Evolutionary conservation across 176 grass and related monocot species (phyloP).

Genomic region (Tillandsia leiboldiana): DNA sequence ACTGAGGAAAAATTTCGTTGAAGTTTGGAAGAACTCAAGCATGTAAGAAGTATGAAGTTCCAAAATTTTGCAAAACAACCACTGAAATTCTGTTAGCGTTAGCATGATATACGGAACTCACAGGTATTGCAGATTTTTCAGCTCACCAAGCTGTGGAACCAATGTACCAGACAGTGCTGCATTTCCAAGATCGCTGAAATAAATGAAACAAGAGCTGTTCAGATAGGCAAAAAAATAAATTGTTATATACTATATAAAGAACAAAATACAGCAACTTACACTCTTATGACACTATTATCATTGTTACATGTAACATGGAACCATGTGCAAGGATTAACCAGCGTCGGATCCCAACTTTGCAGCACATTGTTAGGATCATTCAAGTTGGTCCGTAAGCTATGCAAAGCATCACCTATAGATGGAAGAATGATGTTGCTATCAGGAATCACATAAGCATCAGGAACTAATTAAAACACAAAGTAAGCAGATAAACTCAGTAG

Average conservation of each 20-base stretch:
- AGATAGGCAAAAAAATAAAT: not conserved
- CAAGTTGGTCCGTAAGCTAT: slow-evolving; percentile 69
- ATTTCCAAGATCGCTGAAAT: slow-evolving; percentile 92
- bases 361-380: slow-evolving; percentile 95
- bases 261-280: slow-evolving; percentile 46
- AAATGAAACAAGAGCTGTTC: slow-evolving; percentile 11
- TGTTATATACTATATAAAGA: slow-evolving; percentile 4
- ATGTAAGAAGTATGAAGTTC: not conserved
- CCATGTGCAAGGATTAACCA: slow-evolving; percentile 96
- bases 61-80: slow-evolving; percentile 6
- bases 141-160: slow-evolving; percentile 80
- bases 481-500: not conserved
- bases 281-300: slow-evolving; percentile 98
- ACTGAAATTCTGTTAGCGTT: not conserved
- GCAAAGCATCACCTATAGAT: slow-evolving; percentile 83
- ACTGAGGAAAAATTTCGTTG: too few species aligned
- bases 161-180: slow-evolving; percentile 79
- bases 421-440: slow-evolving; percentile 8
- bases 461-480: slow-evolving; percentile 6
- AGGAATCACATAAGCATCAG: slow-evolving; percentile 9
- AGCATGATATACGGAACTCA: slow-evolving; percentile 36
- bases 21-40: not conserved
- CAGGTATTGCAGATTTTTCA: slow-evolving; percentile 93
- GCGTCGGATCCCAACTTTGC: slow-evolving; percentile 93
- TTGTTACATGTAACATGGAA: slow-evolving; percentile 97